Evolutionary conservation across 2,329 filamentous ascomycete species (phyloP), one percentile per base, ranked within the genome.

Genomic region (Coniochaeta prunicola): DNA sequence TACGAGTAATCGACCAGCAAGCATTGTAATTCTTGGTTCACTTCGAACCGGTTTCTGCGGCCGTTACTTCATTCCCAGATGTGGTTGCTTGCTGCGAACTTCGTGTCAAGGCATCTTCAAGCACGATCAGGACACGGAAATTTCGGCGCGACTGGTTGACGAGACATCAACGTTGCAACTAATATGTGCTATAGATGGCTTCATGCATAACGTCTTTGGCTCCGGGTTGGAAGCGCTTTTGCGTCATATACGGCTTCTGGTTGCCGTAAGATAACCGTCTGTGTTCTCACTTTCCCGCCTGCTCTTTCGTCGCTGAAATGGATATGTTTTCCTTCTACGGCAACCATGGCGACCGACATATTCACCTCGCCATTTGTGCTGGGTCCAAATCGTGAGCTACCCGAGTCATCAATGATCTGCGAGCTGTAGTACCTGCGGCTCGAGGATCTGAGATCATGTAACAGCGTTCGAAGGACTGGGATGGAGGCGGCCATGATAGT

Each of bases 401-500:
- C 21, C 10, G 40, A 45, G 40, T 45, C 40, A 10, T 45, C 19
- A 5, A 24, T 15, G 4, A 50, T 50, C 3, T 30, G 21, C 13
- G 45, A 50, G 3, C 24, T 5, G 24, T 50, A 50, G 9, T 50
- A 50, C 12, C 24, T 30, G 45, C 45, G 45, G n/a, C 45, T 50
- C 24, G 21, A 28, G 13, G 45, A 5, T 15, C 45, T 30, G 7
- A 50, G n/a, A 12, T 30, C 45, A 12, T 50, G 45, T 21, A 50
- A 50, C 13, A 50, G 13, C 26, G 45, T 50, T 21, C 45, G 45
- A 8, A 50, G 45, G 12, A 50, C n/a, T 21, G 45, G 21, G 9
- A 50, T 50, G 45, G 56, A 66, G 15, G 61, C 57, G 17, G 64
- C 64, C 53, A 65, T 64, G 38, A 65, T 64, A 26, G 64, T 66